Conservation (phyloP, 805 yeast species). For the Candida coquimbonensis region DNA sequence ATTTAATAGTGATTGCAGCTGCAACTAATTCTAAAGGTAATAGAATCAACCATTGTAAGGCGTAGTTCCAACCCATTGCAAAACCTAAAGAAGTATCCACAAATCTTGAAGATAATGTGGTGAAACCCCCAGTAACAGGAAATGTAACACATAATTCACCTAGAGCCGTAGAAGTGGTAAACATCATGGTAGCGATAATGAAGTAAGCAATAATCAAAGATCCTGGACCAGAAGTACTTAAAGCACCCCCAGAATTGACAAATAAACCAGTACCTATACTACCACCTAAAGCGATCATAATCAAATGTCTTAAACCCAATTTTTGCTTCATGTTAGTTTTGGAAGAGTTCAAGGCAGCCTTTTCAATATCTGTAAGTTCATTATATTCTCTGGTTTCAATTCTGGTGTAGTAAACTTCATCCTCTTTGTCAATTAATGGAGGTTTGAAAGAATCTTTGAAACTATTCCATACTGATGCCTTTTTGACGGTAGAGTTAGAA, state of each 20-base stretch:
- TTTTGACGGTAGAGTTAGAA: too few species aligned
- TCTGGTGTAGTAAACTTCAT: constrained; percentile 9
- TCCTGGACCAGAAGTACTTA: constrained; percentile 57
- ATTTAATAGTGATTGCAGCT: constrained; percentile 45
- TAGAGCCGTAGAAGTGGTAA: constrained; percentile 47
- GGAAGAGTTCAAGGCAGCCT: constrained; percentile 29
- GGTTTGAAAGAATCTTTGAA: constrained; percentile 44
- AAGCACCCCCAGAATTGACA: constrained; percentile 55
- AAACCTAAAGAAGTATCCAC: constrained; percentile 56
- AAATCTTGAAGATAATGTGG: constrained; percentile 42
- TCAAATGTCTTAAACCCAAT: constrained; percentile 48
- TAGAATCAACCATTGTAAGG: constrained; percentile 43
- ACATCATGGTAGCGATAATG: constrained; percentile 51
- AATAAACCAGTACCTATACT: constrained; percentile 69
- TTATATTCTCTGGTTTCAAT: constrained; percentile 13
- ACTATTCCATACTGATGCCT: background rate
- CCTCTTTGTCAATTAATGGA: constrained; percentile 10
- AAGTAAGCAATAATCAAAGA: constrained; percentile 50
- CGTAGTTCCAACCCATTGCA: constrained; percentile 54
- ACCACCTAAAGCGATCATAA: constrained; percentile 74
- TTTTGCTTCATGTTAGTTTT: constrained; percentile 30
- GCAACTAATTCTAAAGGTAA: constrained; percentile 47
- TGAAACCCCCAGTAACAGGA: constrained; percentile 49
- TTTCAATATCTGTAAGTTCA: constrained; percentile 31
- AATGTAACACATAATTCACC: constrained; percentile 49